Percentiles rank a stretch among this genome's conserved stretches.
Conservation (phyloP, 192 early-diverging fungal genomes). For the Coemansia sp. region DNA sequence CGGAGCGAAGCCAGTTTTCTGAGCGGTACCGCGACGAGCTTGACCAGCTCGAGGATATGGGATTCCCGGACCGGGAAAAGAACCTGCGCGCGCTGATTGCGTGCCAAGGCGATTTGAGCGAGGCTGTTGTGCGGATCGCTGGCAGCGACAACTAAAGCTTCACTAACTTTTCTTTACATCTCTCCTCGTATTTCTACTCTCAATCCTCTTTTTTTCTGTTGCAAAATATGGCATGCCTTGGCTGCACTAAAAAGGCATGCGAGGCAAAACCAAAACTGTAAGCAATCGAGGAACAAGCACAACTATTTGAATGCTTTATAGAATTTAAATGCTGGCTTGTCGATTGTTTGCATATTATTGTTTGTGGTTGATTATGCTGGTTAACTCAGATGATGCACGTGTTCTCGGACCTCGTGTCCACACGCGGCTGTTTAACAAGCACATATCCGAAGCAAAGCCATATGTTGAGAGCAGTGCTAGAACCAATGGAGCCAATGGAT, state of each 20-base stretch:
- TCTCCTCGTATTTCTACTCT: constrained; percentile 1
- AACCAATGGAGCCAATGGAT: not conserved
- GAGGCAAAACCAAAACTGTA: not conserved
- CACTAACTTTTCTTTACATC: not conserved
- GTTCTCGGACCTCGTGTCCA: not conserved
- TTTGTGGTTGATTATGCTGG: not conserved
- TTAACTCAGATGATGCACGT: not conserved
- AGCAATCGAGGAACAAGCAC: not conserved
- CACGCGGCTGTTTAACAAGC: not conserved
- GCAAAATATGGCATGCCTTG: not conserved
- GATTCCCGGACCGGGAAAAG: constrained; percentile 78
- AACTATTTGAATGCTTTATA: not conserved
- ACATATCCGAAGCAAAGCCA: not conserved
- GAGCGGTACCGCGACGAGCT: constrained; percentile 68
- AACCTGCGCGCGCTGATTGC: constrained; percentile 86
- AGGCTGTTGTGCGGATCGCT: constrained; percentile 63
- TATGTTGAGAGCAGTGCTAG: not conserved
- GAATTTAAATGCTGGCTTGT: not conserved
- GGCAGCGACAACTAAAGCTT: constrained; percentile 10
- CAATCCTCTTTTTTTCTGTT: not conserved
- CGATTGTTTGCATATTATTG: not conserved
- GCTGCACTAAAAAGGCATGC: not conserved
- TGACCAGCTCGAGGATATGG: constrained; percentile 88
- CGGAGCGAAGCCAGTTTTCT: constrained; percentile 14
- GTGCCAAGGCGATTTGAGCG: constrained; percentile 82